These are phyloP conservation scores for Ilex paraguariensis DNA, from an alignment of 305 asterid genomes.

Conservation along the genomic window DNA sequence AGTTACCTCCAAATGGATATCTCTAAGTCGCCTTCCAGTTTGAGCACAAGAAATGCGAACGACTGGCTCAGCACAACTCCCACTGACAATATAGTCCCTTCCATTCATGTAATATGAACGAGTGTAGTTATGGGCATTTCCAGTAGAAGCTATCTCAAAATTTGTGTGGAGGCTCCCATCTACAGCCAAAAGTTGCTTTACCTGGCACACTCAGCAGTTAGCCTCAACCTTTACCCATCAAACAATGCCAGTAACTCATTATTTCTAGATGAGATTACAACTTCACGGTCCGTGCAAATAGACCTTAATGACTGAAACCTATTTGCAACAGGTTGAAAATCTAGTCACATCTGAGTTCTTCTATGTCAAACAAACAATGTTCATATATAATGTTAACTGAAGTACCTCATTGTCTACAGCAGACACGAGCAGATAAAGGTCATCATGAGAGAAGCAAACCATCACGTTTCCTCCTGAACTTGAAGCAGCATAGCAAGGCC, in stretches of 20 bases:
- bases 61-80: slow-evolving; percentile 70
- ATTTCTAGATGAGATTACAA: too few species aligned
- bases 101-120: slow-evolving; percentile 83
- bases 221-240: neutral
- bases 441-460: slow-evolving; percentile 98
- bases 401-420: slow-evolving; percentile 93
- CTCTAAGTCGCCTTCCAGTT: slow-evolving; percentile 65
- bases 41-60: slow-evolving; percentile 72
- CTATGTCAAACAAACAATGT: too few species aligned
- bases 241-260: too few species aligned
- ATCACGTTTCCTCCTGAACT: slow-evolving; percentile 88
- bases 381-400: too few species aligned
- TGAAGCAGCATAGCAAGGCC: slow-evolving; percentile 78
- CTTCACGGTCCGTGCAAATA: too few species aligned
- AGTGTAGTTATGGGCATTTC: slow-evolving; percentile 71
- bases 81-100: slow-evolving; percentile 68
- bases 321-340: too few species aligned
- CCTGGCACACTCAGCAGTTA: slow-evolving; percentile 29
- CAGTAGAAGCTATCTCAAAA: slow-evolving; percentile 61
- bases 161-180: slow-evolving; percentile 68
- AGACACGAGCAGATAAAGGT: slow-evolving; percentile 87
- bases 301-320: too few species aligned
- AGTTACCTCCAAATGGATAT: slow-evolving; percentile 55
- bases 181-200: slow-evolving; percentile 64
- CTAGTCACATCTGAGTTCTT: too few species aligned